Conservation (phyloP, 805 yeast species). For the Saccharomycopsis oosterbeekiorum region DNA sequence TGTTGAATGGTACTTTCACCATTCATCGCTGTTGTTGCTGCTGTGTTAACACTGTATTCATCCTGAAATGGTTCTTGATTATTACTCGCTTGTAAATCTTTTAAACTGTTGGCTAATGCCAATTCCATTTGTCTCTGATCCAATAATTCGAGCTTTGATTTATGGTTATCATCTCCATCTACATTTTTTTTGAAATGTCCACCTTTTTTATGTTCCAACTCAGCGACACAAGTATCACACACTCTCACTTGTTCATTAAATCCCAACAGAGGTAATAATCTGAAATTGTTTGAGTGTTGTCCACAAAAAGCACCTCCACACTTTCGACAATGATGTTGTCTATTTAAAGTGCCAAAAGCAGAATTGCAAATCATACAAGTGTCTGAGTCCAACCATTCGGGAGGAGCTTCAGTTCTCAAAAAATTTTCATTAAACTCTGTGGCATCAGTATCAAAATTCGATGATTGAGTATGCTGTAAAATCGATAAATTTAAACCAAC, state of each 20-base stretch:
- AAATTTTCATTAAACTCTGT: conserved; percentile 32
- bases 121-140: background rate
- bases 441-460: conserved; percentile 23
- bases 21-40: background rate
- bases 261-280: conserved; percentile 75
- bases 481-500: conserved; percentile 72
- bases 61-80: conserved; percentile 6
- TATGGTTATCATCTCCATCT: conserved; percentile 21
- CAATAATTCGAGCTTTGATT: background rate
- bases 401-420: conserved; percentile 86
- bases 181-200: conserved; percentile 60
- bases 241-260: conserved; percentile 85
- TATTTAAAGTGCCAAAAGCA: conserved; percentile 66
- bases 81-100: conserved; percentile 34
- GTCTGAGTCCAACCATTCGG: conserved; percentile 95
- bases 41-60: conserved; percentile 12
- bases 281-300: conserved; percentile 63
- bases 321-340: conserved; percentile 94
- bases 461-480: conserved; percentile 40
- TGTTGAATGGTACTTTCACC: conserved; percentile 1
- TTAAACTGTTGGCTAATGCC: conserved; percentile 73
- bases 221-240: conserved; percentile 80
- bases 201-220: conserved; percentile 31
- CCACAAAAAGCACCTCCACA: conserved; percentile 95
- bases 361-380: conserved; percentile 91